A percentile compares a stretch with the other conserved stretches of the same genome.
Conservation (phyloP, 192 early-diverging fungal genomes). For the Umbelopsis isabellina region DNA sequence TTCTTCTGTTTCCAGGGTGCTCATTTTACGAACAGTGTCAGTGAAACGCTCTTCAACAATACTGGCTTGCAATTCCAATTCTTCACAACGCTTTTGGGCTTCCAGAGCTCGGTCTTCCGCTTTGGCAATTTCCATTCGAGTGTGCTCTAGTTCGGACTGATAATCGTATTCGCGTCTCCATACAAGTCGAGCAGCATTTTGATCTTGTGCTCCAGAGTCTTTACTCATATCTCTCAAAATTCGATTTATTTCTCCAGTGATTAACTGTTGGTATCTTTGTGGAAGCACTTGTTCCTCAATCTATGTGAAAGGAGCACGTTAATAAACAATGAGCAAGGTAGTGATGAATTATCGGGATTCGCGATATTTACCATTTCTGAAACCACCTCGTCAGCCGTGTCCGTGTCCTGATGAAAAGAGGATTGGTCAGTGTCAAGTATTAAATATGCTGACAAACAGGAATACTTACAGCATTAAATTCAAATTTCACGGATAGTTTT, state of each 20-base stretch:
- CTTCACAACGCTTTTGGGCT: slow-evolving; percentile 33
- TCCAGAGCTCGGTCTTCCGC: slow-evolving; percentile 31
- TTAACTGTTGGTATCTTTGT: slow-evolving; percentile 72
- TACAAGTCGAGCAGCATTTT: slow-evolving; percentile 28
- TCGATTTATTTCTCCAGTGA: slow-evolving; percentile 82
- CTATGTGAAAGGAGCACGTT: slow-evolving; percentile 30
- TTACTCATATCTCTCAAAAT: slow-evolving; percentile 77
- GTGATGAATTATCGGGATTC: background rate
- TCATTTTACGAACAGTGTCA: slow-evolving; percentile 26
- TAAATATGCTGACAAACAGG: background rate
- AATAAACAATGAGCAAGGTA: background rate
- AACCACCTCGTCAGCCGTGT: slow-evolving; percentile 77
- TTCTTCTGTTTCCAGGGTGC: background rate
- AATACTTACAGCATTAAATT: slow-evolving; percentile 66
- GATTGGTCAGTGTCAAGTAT: background rate
- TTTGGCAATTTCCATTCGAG: slow-evolving; percentile 28
- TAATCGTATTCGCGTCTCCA: slow-evolving; percentile 46
- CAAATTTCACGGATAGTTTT: slow-evolving; percentile 78
- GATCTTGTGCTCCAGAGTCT: slow-evolving; percentile 27
- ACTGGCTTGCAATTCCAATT: slow-evolving; percentile 28
- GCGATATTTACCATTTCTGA: slow-evolving; percentile 53
- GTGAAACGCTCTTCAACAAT: slow-evolving; percentile 28
- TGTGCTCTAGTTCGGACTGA: slow-evolving; percentile 35
- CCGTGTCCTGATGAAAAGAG: slow-evolving; percentile 44
- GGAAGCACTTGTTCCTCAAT: slow-evolving; percentile 81